Base-by-base conservation (phyloP, 345 rosid genomes). In the Ceriops tagal region DNA sequence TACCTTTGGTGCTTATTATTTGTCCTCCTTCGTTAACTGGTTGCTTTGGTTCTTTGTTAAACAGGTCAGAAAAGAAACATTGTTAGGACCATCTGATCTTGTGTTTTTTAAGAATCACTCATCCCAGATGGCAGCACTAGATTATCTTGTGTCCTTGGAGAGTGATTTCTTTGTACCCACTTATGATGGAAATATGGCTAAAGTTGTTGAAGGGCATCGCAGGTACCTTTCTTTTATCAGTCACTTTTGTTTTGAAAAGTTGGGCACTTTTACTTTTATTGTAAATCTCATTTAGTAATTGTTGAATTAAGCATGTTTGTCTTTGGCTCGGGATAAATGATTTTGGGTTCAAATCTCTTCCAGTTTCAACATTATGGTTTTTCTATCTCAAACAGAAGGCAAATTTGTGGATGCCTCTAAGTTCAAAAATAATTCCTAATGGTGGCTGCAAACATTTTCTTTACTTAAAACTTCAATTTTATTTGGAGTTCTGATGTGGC, bases 131-230 rank as follows among this genome's bases (percentile, higher is more conserved):
- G 99, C 98, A 61, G 98, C 98, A 27, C 72, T 96, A 72, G 99
- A 96, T 81, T 92, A 96, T 78, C 97, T 92, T 28, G 97, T 96
- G 8, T 81, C 99, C 1, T 71, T 92, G 66, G 98, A 96, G 79
- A 96, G 98, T 80, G 98, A 96, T 76, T 83, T 96, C 68, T 92
- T 96, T 49, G 87, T 96, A 35, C 98, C 98, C 47, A 96, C 99
- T 1, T 96, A 90, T 75, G 92, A 90, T 67, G 99, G 99, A 58
- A 96, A 96, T 88, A 96, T 96, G 99, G 99, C 99, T 1, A 96
- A 90, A 83, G 98, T 92, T 59, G 98, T 96, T 30, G 97, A 92
- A 88, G 99, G 99, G 76, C 99, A 96, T 78, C 88, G 99, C 70
- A 89, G 98, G 99, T 93, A 78, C 58, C 21, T 32, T 52, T 67